Evolutionary conservation across 108 stramenopile genomes (phyloP), one percentile per base, ranked within the genome.

Genomic region (Tribonema minus): DNA sequence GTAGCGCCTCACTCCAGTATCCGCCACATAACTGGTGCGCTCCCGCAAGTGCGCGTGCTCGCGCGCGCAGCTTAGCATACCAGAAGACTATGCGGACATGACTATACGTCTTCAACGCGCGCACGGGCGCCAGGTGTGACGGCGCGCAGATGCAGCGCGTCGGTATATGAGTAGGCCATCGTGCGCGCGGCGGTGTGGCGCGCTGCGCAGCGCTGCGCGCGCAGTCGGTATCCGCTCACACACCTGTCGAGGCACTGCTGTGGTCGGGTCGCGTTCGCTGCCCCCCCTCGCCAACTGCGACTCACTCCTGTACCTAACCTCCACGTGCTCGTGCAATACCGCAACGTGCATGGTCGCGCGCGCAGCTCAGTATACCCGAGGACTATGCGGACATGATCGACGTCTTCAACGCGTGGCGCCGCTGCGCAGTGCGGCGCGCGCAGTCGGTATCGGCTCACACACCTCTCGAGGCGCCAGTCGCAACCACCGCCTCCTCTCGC

Each of bases 321-420:
- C n/a, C n/a, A n/a, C n/a, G n/a, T n/a, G n/a, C n/a, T n/a, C n/a
- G n/a, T n/a, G n/a, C n/a, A n/a, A n/a, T n/a, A n/a, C n/a, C n/a
- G n/a, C n/a, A n/a, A n/a, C n/a, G n/a, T n/a, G n/a, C n/a, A n/a
- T n/a, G n/a, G n/a, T n/a, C n/a, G n/a, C n/a, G n/a, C 32, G 74
- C 74, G 35, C 74, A 75, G 54, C 62, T 75, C 41, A 66, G 74
- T 35, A 64, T 75, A 36, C 63, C 62, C 32, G 64, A 37, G 3
- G 74, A 75, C 65, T 75, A 75, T 31, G 7, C 30, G 15, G 25
- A 46, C 36, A 75, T 66, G 64, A 34, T 75, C 32, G 33, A 28
- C 9, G 74, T 34, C 26, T 46, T 75, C 38, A 66, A 75, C 25
- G 30, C 61, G 7, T 66, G 74, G 74, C 66, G 34, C 23, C 28